Conservation (phyloP, 345 rosid species). For the Turnera subulata region DNA sequence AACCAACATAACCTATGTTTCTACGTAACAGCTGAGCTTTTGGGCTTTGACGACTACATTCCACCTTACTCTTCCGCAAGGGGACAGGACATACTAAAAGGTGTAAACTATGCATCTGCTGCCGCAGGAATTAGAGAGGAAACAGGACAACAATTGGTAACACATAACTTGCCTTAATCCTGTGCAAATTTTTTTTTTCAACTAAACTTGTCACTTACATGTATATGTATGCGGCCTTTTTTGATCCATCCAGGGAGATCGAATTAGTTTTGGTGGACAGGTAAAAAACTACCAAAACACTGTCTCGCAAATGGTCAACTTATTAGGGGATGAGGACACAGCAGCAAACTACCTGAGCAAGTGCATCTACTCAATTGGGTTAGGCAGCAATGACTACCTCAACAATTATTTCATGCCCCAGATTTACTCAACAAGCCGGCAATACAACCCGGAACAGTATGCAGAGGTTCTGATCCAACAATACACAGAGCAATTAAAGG, state of each 20-base stretch:
- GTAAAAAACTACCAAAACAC: constrained; percentile 4
- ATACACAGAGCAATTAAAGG: constrained; percentile 12
- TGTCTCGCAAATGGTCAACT: neutral
- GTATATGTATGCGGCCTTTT: neutral
- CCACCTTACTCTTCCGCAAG: constrained; percentile 7
- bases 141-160: constrained; percentile 4
- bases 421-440: neutral
- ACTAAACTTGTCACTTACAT: too few species aligned
- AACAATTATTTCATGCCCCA: constrained; percentile 19
- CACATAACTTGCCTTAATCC: too few species aligned
- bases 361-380: constrained; percentile 14
- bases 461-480: constrained; percentile 9
- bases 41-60: constrained; percentile 13
- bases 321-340: neutral
- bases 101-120: constrained; percentile 18
- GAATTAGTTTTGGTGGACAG: constrained; percentile 5
- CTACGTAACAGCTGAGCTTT: constrained; percentile 8
- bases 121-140: constrained; percentile 20
- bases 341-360: constrained; percentile 12
- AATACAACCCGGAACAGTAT: constrained; percentile 10
- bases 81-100: constrained; percentile 3
- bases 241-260: constrained; percentile 2
- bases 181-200: too few species aligned
- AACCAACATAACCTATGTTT: too few species aligned
- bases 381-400: constrained; percentile 19